A percentile compares a stretch with the other conserved stretches of the same genome.
Conservation (phyloP, 2,329 filamentous ascomycete genomes). For the Paracorniculantispora psalliotae region DNA sequence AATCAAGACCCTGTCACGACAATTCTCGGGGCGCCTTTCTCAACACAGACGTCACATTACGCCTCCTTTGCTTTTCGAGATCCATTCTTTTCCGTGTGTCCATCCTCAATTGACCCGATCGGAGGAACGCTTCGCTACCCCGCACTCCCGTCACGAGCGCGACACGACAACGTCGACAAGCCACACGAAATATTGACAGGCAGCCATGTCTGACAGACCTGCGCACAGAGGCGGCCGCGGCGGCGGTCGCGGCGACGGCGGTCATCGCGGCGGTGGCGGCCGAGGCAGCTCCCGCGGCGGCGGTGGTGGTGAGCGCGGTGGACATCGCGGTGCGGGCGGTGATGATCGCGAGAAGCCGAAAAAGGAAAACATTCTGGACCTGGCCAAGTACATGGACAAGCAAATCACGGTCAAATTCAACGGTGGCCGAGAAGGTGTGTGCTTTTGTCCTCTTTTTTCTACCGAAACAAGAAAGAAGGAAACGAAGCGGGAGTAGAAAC, state of each 20-base stretch:
- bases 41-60: too few relatives aligned
- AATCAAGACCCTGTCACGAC: too few relatives aligned
- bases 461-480: too few relatives aligned
- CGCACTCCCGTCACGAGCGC: too few relatives aligned
- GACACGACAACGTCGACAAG: too few relatives aligned
- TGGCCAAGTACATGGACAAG: slow-evolving; percentile 97
- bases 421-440: slow-evolving; percentile 79
- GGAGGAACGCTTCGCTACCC: too few relatives aligned
- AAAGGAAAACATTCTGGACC: slow-evolving; percentile 97
- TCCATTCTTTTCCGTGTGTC: too few relatives aligned
- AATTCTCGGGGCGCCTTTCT: too few relatives aligned
- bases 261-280: slow-evolving; percentile 30
- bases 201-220: slow-evolving; percentile 47
- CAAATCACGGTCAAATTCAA: slow-evolving; percentile 94
- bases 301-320: slow-evolving; percentile 29
- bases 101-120: too few relatives aligned
- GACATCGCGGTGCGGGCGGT: slow-evolving; percentile 34
- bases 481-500: too few relatives aligned
- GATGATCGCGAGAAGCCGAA: slow-evolving; percentile 69
- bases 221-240: slow-evolving; percentile 40
- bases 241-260: slow-evolving; percentile 38
- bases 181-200: slow-evolving; percentile 15
- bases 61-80: too few relatives aligned
- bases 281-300: slow-evolving; percentile 41
- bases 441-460: too few relatives aligned